Evolutionary conservation across 192 early-diverging fungal genomes (phyloP).

Genomic region (Oehlia diaphana): DNA sequence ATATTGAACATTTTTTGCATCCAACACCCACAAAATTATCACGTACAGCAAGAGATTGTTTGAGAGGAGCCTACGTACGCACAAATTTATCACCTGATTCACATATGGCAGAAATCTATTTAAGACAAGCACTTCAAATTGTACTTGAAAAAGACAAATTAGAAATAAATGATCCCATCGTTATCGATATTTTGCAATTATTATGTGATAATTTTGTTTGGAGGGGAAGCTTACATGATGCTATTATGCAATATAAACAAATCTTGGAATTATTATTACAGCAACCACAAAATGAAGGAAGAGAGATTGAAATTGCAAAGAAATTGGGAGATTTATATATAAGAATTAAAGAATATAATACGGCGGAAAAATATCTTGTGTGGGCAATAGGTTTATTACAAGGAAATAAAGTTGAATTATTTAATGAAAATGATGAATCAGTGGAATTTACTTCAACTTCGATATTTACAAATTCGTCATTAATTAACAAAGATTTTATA

Average conservation of each 20-base stretch:
- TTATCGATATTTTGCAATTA: conserved; percentile 31
- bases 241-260: conserved; percentile 39
- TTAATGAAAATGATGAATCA: not conserved
- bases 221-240: conserved; percentile 40
- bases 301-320: conserved; percentile 39
- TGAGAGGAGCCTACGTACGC: conserved; percentile 58
- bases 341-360: conserved; percentile 33
- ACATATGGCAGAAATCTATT: conserved; percentile 44
- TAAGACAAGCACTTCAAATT: conserved; percentile 37
- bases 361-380: conserved; percentile 46
- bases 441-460: not conserved
- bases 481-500: conserved; percentile 30
- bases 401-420: not conserved
- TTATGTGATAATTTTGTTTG: conserved; percentile 33
- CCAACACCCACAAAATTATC: conserved; percentile 45
- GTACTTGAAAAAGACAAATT: conserved; percentile 33
- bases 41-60: conserved; percentile 38
- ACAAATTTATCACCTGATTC: conserved; percentile 48
- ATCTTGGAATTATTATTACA: conserved; percentile 40
- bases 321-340: conserved; percentile 41
- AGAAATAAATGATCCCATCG: conserved; percentile 11
- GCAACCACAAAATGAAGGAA: conserved; percentile 35
- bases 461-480: not conserved
- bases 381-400: conserved; percentile 43
- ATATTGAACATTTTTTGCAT: conserved; percentile 52